Base-by-base conservation (phyloP, 2,329 filamentous ascomycete genomes). In the Chaetomiaceae sp. region DNA sequence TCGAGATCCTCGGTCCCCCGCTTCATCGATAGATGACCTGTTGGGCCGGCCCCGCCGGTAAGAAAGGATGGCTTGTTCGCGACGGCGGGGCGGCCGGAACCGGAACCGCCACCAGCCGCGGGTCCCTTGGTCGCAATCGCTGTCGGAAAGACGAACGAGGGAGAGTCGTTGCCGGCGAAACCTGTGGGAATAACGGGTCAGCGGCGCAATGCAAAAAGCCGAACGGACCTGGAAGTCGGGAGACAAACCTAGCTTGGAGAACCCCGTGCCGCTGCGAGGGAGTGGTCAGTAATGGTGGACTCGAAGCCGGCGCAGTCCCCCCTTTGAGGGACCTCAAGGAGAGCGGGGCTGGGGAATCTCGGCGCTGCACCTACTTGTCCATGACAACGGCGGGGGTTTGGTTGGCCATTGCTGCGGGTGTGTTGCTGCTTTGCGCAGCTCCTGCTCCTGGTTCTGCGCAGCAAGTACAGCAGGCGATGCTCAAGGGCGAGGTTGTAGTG, bases 321-420 rank as follows among this genome's bases (percentile, higher is more conserved):
- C 29, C 48, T 48, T 58, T n/a, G n/a, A n/a, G n/a, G n/a, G n/a
- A n/a, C n/a, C 53, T 51, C 42, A 55, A 48, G 45, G 46, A 53
- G 58, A 61, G 57, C 54, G 65, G 62, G 58, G 55, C 48, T 53
- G 27, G 57, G 56, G 64, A 65, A 67, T 65, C 27, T 44, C 29
- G 42, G 29, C 10, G 66, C 59, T 67, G 64, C 61, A 67, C 71
- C 58, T 66, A 81, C 94, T 99, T 99, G 94, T 99, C 94, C 92
- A 99, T 99, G 90, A 99, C 94, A 96, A 99, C 94, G 89, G 94
- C 94, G 67, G 94, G 94, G 71, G 94, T 97, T 84, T 97, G 92
- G 77, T 88, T 87, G 70, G 94, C 92, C 94, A 99, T 99, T 66
- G 70, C 78, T 70, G 66, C 61, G 56, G 47, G 60, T 47, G 51